phyloP scores from a whole-genome alignment of 495 filamentous ascomycete species.

The Friedmanniomyces endolithicus region DNA sequence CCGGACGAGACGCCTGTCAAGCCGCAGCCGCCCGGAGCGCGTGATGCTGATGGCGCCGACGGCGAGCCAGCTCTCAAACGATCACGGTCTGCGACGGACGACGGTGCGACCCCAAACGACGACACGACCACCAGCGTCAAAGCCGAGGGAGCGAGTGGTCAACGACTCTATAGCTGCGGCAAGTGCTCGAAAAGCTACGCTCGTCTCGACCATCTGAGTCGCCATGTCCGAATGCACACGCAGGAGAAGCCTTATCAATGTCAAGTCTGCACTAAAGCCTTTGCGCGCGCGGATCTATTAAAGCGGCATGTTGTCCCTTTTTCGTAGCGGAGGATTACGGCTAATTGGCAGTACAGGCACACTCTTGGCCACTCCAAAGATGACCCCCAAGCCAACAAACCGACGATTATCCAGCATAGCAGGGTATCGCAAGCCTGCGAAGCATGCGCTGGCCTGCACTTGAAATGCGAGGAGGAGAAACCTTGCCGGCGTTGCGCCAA shows the following conservation, averaged over 20 bases:
- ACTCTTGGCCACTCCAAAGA: constrained; percentile 20
- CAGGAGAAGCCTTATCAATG: constrained; percentile 27
- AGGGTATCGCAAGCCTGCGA: constrained; percentile 27
- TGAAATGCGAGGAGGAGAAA: constrained; percentile 28
- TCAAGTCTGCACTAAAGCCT: constrained; percentile 24
- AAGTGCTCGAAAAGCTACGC: constrained; percentile 24
- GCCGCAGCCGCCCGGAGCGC: not conserved
- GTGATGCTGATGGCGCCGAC: constrained; percentile 29
- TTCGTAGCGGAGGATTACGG: too few relatives aligned
- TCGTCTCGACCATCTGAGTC: constrained; percentile 23
- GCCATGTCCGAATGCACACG: constrained; percentile 27
- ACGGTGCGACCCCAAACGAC: not conserved
- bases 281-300: constrained; percentile 24
- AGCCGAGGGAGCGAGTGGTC: constrained; percentile 5
- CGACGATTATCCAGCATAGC: constrained; percentile 13
- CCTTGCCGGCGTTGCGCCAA: constrained; percentile 26
- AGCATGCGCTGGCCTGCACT: constrained; percentile 25
- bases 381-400: constrained; percentile 12
- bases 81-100: constrained; percentile 19
- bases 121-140: constrained; percentile 6
- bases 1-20: not conserved
- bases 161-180: constrained; percentile 25
- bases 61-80: constrained; percentile 12
- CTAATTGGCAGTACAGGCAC: too few relatives aligned
- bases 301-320: constrained; percentile 17